phyloP scores from a whole-genome alignment of 371 early-diverging fungal genomes.

The Entomophthora muscae region DNA sequence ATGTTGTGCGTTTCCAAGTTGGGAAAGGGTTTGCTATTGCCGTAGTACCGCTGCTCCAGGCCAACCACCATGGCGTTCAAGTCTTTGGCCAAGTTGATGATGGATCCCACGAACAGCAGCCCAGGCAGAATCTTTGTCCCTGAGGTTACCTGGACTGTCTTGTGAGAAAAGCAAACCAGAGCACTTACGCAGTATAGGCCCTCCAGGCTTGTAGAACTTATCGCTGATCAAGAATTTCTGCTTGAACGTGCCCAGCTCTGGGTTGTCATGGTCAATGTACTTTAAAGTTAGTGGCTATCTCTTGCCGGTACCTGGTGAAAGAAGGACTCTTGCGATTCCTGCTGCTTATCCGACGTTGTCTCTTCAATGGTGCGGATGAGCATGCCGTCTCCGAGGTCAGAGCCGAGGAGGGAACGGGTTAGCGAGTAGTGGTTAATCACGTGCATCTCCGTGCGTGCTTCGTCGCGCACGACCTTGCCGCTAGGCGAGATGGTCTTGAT shows the following conservation, averaged over 20 bases:
- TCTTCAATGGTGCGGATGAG: neutral
- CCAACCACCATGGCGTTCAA: slow-evolving; percentile 42
- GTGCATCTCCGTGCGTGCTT: neutral
- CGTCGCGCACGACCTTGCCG: neutral
- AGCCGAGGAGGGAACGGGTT: neutral
- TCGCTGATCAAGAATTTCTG: slow-evolving; percentile 39
- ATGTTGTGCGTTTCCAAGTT: slow-evolving; percentile 14
- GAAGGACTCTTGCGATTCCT: neutral
- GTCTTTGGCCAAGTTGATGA: slow-evolving; percentile 28
- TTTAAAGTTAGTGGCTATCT: neutral
- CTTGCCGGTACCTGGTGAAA: neutral
- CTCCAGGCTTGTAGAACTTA: slow-evolving; percentile 39
- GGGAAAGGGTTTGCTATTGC: slow-evolving; percentile 30
- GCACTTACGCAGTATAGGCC: slow-evolving; percentile 29
- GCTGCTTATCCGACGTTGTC: neutral
- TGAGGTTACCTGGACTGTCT: neutral
- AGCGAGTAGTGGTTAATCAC: neutral
- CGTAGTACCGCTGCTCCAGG: slow-evolving; percentile 61
- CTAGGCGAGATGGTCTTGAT: neutral
- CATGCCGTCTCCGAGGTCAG: neutral
- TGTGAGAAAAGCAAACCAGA: neutral
- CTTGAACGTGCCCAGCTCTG: slow-evolving; percentile 17
- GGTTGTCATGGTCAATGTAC: slow-evolving; percentile 9
- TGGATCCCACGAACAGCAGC: neutral
- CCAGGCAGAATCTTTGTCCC: neutral